Conservation (phyloP, 352 stramenopile genomes). For the Phytophthora lateralis region DNA sequence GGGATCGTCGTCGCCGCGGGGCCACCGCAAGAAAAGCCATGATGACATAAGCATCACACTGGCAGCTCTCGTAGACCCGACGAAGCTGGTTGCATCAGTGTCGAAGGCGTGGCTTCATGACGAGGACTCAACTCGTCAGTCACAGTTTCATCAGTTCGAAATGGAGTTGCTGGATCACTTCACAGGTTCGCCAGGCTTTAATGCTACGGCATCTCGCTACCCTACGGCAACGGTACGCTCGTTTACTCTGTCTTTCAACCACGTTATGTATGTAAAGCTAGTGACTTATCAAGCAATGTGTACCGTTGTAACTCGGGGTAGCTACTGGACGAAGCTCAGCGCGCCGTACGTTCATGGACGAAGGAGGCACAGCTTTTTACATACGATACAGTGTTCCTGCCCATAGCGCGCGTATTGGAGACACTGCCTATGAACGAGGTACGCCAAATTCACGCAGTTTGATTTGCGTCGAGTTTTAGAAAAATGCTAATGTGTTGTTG, state of each 20-base stretch:
- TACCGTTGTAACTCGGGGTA: constrained; percentile 21
- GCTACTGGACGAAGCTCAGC: constrained; percentile 56
- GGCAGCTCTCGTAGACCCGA: constrained; percentile 43
- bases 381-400: constrained; percentile 74
- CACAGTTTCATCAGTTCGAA: constrained; percentile 57
- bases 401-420: constrained; percentile 58
- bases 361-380: constrained; percentile 66
- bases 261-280: background rate
- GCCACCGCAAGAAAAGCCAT: constrained; percentile 37
- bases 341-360: constrained; percentile 52
- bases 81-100: constrained; percentile 43
- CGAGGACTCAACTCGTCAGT: constrained; percentile 48
- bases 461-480: background rate
- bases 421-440: constrained; percentile 58
- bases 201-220: constrained; percentile 20
- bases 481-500: constrained; percentile 1
- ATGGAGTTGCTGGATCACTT: constrained; percentile 44
- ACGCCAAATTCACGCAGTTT: background rate
- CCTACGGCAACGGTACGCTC: constrained; percentile 28
- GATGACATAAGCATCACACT: constrained; percentile 29
- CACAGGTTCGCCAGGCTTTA: constrained; percentile 10
- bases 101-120: constrained; percentile 55
- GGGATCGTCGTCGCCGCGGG: constrained; percentile 34
- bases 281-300: background rate
- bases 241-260: background rate